Evolutionary conservation across 306 rosid genomes (phyloP), one percentile per base, ranked within the genome.

Genomic region (Luffa acutangula): DNA sequence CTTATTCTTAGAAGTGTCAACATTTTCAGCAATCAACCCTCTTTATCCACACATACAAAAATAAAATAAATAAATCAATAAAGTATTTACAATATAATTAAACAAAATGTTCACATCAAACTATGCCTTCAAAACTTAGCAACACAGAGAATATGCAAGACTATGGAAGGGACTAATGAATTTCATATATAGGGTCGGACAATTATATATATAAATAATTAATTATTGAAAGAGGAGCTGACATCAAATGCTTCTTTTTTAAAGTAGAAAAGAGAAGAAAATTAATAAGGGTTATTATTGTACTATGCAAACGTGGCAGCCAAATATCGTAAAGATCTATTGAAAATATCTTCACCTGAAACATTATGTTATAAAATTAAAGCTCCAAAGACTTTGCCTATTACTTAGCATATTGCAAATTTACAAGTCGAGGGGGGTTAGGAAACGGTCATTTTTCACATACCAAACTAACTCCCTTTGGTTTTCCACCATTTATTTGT

Each of bases 391-490:
- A 75, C 49, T 52, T 74, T 74, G 8, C 25, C 33, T 7, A 31
- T 33, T 43, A 21, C 53, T 74, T 14, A 9, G 78, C 78, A 33
- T 74, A 74, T 33, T 52, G 17, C 17, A 13, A 17, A 39, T 9
- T 39, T 66, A 17, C 74, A 66, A 48, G 25, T 53, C 33, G 64
- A 36, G 64, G 34, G 78, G 36, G 63, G 49, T 75, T 75, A 75
- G 78, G 78, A 75, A 75, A 37, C 5, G 8, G 62, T 75, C 78
- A 36, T 75, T 18, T 75, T 75, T 75, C 64, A 75, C 34, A 52
- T 52, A 75, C 34, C 78, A 17, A 75, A 49, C 78, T 52, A 52
- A 75, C 53, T 51, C 49, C 49, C 9, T 33, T 52, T 36, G 48
- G 6, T 15, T 36, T 36, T 75, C 63, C 48, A 75, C 33, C 34